Evolutionary conservation across 345 rosid species (phyloP), one percentile per base, ranked within the genome.

Genomic region (Durio zibethinus): DNA sequence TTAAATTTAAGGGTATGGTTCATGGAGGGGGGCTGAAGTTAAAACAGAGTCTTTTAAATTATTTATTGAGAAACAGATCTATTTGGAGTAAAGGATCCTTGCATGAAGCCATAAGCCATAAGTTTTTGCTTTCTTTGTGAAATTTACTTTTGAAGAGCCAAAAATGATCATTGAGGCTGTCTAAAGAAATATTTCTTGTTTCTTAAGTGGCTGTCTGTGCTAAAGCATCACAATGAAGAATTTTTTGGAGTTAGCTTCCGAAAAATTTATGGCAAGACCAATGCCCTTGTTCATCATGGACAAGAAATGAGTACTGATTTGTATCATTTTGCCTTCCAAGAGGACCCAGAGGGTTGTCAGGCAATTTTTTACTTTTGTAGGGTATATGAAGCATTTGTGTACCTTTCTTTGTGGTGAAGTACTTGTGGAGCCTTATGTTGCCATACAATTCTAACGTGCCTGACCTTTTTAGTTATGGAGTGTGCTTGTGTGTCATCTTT

Each of bases 1-100:
- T 67, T 75, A 78, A 73, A 23, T 23, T 21, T 62, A 78, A 57
- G 84, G 80, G 71, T 62, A 59, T 80, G 80, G 70, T 78, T 80
- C 80, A 76, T 76, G 75, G 79, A 77, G 64, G 75, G 76, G 71
- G 72, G 83, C 62, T 52, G 40, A 65, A 78, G 73, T 66, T 70
- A 64, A 29, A 77, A 76, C 77, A 42, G 76, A 50, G 54, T 82
- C 70, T 77, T 62, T 67, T 35, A 56, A 72, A 48, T 78, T 79
- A 54, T 64, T 33, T 75, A 47, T 59, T 72, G 40, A 38, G 65
- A 50, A 72, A 67, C 42, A 61, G 56, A 47, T 64, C 33, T 36
- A 21, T 6, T 77, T 50, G 72, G 73, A 56, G 54, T 62, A 74
- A 77, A 81, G 59, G 59, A 27, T 52, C 38, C 48, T 29, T 71